phyloP scores from a whole-genome alignment of 2,329 filamentous ascomycete genomes.

The Trichoderma sp. region DNA sequence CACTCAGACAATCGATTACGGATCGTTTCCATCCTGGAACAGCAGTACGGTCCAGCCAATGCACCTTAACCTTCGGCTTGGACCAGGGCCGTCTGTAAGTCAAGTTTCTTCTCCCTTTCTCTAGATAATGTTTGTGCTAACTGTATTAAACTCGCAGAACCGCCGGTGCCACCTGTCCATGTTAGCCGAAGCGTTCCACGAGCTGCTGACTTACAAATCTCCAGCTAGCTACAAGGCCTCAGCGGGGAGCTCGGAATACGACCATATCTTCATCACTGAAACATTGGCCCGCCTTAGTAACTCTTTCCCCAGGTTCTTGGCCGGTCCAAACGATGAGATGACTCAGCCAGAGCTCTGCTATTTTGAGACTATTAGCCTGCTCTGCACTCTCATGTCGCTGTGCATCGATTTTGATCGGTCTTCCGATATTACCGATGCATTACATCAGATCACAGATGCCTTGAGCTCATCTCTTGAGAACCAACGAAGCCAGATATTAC shows the following conservation, averaged over 20 bases:
- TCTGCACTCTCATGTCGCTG: constrained; percentile 42
- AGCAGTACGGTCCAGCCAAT: constrained; percentile 42
- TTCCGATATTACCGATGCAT: constrained; percentile 29
- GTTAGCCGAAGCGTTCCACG: constrained; percentile 54
- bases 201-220: constrained; percentile 51
- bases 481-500: constrained; percentile 29
- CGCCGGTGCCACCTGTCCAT: constrained; percentile 52
- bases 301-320: constrained; percentile 45
- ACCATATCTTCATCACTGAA: constrained; percentile 49
- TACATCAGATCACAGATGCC: constrained; percentile 35
- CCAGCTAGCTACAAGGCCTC: constrained; percentile 54
- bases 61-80: constrained; percentile 50
- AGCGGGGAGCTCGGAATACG: constrained; percentile 40
- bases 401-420: constrained; percentile 32
- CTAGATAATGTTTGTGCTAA: neutral
- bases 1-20: constrained; percentile 52
- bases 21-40: constrained; percentile 53
- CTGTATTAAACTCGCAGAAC: constrained; percentile 41
- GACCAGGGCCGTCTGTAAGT: constrained; percentile 54
- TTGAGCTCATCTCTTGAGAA: constrained; percentile 34
- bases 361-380: constrained; percentile 47
- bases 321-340: constrained; percentile 35
- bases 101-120: neutral
- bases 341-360: constrained; percentile 48
- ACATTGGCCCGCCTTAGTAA: constrained; percentile 46